A percentile compares a stretch with the other conserved stretches of the same genome.
These are phyloP conservation scores for Simplicillium aogashimaense DNA, from an alignment of 2,329 filamentous ascomycete genomes.

Conservation along the genomic window DNA sequence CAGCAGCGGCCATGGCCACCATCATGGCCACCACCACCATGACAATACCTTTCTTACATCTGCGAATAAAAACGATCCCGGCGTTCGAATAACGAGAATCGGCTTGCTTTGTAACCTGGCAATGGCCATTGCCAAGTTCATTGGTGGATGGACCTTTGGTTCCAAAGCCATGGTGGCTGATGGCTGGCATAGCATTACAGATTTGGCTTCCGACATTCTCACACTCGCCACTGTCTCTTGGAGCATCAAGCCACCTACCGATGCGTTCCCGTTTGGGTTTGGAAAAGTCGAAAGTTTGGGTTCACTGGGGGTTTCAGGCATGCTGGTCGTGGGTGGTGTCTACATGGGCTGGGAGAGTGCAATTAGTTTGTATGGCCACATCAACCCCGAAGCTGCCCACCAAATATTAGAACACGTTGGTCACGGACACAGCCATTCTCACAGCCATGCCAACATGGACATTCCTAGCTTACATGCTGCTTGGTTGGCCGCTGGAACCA, in stretches of 20 bases:
- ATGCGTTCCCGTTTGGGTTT: conserved; percentile 80
- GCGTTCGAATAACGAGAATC: conserved; percentile 52
- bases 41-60: conserved; percentile 94
- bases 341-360: conserved; percentile 82
- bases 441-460: conserved; percentile 32
- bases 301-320: conserved; percentile 82
- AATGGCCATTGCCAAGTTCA: conserved; percentile 89
- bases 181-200: conserved; percentile 89
- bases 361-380: conserved; percentile 57
- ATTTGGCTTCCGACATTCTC: conserved; percentile 89
- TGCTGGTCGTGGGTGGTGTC: conserved; percentile 79
- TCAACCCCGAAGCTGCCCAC: conserved; percentile 60
- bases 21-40: conserved; percentile 74
- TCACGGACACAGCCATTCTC: conserved; percentile 53
- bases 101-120: conserved; percentile 70
- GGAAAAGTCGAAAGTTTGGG: conserved; percentile 97
- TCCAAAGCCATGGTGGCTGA: conserved; percentile 90
- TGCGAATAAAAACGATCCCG: conserved; percentile 62
- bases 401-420: conserved; percentile 48
- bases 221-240: conserved; percentile 91
- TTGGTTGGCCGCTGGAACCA: conserved; percentile 86
- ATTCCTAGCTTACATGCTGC: conserved; percentile 84
- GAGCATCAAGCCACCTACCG: conserved; percentile 76
- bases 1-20: conserved; percentile 15
- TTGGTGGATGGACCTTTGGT: conserved; percentile 89